Evolutionary conservation across 225 moss, liverwort and hornwort species (phyloP).

Genomic region (Pseudisothecium myosuroides): DNA sequence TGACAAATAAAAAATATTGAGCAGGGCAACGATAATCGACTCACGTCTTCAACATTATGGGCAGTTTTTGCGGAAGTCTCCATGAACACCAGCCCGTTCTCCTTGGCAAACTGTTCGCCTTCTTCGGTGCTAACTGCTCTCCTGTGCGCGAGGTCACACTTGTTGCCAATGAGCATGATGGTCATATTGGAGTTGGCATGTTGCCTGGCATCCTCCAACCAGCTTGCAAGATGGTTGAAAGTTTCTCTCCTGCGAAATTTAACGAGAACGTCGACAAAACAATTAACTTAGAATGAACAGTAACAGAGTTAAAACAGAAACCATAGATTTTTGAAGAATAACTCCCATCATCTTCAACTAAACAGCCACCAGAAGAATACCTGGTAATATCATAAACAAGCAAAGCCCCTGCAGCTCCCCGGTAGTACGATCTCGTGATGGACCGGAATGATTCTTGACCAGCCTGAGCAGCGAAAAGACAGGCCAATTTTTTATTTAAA

Average conservation of each 20-base stretch:
- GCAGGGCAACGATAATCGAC: not conserved
- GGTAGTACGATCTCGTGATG: conserved; percentile 93
- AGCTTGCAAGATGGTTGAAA: conserved; percentile 97
- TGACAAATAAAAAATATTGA: not conserved
- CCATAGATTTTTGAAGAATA: not conserved
- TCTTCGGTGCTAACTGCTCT: conserved; percentile 97
- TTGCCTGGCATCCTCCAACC: conserved; percentile 99
- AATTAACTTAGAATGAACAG: not conserved
- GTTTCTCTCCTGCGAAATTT: conserved; percentile 71
- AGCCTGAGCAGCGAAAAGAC: conserved; percentile 41
- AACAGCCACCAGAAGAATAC: conserved; percentile 2
- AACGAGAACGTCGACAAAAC: not conserved
- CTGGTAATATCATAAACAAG: conserved; percentile 97
- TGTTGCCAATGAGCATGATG: conserved; percentile 97
- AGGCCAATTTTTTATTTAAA: not conserved
- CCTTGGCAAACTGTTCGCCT: conserved; percentile 96
- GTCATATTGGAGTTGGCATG: conserved; percentile 99
- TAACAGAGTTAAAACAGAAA: not conserved
- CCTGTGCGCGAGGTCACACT: conserved; percentile 87
- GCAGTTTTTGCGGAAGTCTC: conserved; percentile 96
- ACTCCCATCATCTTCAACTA: not conserved
- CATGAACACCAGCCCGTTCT: conserved; percentile 94
- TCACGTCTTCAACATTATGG: conserved; percentile 85
- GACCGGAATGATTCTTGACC: conserved; percentile 98
- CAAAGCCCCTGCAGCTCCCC: conserved; percentile 92